Base-by-base conservation (phyloP, 495 filamentous ascomycete species). In the Talaromyces liani region DNA sequence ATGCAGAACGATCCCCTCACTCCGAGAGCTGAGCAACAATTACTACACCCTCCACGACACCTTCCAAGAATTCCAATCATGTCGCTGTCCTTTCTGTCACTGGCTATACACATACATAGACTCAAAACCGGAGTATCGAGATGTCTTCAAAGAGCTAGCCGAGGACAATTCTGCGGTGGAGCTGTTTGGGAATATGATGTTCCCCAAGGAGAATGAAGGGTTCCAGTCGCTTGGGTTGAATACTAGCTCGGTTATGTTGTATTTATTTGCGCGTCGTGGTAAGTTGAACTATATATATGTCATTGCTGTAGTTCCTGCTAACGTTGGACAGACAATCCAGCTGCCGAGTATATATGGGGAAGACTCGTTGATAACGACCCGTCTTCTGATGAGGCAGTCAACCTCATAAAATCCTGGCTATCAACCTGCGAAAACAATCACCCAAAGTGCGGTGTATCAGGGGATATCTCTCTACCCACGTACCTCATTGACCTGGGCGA, bases 31-130 rank as follows among this genome's bases (percentile, higher is more conserved):
- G 22, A 56, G 22, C 12, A 56, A 56, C 53, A 8, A 8, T n/a
- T 56, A 56, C 53, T 56, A 56, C 16, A 12, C 9, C 6, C 53
- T 56, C n/a, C 53, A 56, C 16, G 53, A 56, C 14, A 56, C 18
- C 14, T 56, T 56, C 27, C 6, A 27, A 56, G 53, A 56, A 16
- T 56, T 56, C 24, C 22, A 56, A 25, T 16, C 53, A 16, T 56
- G 53, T 6, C 22, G 27, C 20, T 56, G 53, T 24, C 27, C 18
- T 56, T 56, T 56, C 24, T 56, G 53, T 8, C 53, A 12, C 53
- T 56, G 53, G 53, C 9, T 56, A 29, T 56, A 56, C 53, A 56
- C 53, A 16, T 56, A 56, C n/a, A 10, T 56, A 25, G 53, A 54
- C 18, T 54, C 51, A 12, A 54, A 54, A 27, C 9, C 51, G n/a